Percentiles rank a stretch among this genome's conserved stretches.
Conservation (phyloP, 192 early-diverging fungal species). For the Backusella tarrabulga region DNA sequence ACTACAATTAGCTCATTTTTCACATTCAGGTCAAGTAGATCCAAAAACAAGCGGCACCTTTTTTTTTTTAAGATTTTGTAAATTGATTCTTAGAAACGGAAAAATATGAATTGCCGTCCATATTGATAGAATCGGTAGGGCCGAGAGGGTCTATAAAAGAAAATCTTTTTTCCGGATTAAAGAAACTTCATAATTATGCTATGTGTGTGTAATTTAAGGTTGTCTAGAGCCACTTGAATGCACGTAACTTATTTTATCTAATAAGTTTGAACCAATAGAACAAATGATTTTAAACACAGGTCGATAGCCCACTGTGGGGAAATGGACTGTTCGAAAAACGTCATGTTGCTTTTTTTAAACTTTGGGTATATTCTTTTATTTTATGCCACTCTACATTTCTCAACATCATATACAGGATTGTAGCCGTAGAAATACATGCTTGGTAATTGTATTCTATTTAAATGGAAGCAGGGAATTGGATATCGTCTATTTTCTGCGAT, state of each 20-base stretch:
- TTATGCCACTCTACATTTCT: neutral
- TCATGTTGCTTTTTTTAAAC: neutral
- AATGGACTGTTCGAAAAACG: neutral
- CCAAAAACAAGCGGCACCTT: neutral
- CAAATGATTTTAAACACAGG: neutral
- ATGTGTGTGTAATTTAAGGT: neutral
- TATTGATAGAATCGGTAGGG: neutral
- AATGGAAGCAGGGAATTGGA: neutral
- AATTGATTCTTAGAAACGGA: neutral
- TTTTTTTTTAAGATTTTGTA: no score
- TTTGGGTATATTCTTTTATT: neutral
- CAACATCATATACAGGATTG: no score
- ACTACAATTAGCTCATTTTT: neutral
- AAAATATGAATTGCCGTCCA: neutral
- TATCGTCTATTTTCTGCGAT: neutral
- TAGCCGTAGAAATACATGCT: neutral
- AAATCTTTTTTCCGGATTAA: neutral
- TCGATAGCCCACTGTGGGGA: neutral
- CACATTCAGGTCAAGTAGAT: neutral
- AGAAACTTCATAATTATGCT: neutral
- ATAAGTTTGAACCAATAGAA: neutral
- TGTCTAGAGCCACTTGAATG: neutral
- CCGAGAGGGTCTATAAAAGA: neutral
- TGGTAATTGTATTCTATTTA: neutral
- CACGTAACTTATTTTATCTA: neutral